These are phyloP conservation scores for Penicillium malachiteum DNA, from an alignment of 495 filamentous ascomycete genomes.

Conservation along the genomic window DNA sequence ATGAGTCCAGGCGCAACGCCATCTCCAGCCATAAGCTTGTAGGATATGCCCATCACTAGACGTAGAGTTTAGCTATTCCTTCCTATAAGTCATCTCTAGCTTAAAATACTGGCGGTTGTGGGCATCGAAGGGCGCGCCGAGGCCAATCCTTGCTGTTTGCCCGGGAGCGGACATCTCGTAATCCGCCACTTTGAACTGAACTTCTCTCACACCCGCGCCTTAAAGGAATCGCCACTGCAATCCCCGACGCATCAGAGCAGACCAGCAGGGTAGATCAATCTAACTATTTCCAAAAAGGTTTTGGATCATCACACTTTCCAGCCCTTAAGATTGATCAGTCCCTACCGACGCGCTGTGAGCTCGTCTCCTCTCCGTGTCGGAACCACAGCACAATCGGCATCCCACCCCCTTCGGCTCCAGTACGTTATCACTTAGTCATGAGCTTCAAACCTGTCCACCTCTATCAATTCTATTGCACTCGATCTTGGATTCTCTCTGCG, in stretches of 20 bases:
- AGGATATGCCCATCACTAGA: neutral
- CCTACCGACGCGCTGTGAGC: neutral
- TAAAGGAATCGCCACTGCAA: constrained; percentile 10
- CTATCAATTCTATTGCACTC: neutral
- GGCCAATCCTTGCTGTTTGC: constrained; percentile 12
- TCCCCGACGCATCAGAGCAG: constrained; percentile 3
- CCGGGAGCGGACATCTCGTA: constrained; percentile 26
- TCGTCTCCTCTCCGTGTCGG: neutral
- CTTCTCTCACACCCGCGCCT: constrained; percentile 20
- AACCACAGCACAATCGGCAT: constrained; percentile 13
- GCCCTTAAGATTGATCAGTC: neutral
- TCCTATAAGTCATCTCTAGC: neutral
- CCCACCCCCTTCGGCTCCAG: constrained; percentile 20
- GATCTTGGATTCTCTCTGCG: neutral
- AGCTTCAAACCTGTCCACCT: constrained; percentile 1
- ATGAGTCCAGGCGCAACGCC: neutral
- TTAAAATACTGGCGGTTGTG: neutral
- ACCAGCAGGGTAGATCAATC: neutral
- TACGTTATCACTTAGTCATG: constrained; percentile 21
- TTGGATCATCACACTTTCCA: neutral
- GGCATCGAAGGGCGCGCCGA: constrained; percentile 9
- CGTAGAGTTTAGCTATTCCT: neutral
- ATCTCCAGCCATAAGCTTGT: constrained; percentile 2
- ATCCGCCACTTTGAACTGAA: constrained; percentile 20
- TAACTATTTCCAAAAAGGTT: neutral